Evolutionary conservation across 2,329 filamentous ascomycete genomes (phyloP), one percentile per base, ranked within the genome.

Genomic region (Teratosphaeria gauchensis): DNA sequence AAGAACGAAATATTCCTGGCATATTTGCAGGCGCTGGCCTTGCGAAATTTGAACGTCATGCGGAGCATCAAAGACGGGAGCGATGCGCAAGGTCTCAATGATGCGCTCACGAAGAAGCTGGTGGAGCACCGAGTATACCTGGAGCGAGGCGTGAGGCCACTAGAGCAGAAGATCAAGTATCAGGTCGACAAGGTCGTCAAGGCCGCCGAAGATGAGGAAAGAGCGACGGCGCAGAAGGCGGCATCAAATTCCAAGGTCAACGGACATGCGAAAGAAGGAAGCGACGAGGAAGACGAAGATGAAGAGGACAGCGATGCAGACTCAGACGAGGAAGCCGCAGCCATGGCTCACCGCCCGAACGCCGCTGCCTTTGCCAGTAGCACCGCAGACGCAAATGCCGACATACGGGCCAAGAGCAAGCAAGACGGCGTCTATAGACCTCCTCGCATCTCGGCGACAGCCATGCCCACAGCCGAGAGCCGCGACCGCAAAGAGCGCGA

Each of bases 1-100:
- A 99, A 99, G 77, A 97, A 95, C 75, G 94, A 99, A 72, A 82
- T 99, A n/a, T 85, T 99, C 19, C 85, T 99, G 46, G 92, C 92
- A 3, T 99, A 99, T 74, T 80, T 99, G 0, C 92, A 99, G 69
- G 95, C 96, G 68, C 84, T 97, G 3, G 89, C 94, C 52, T 74
- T 97, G 21, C 84, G 89, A 59, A 84, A 85, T 70, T 56, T 73
- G 61, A 69, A 67, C 53, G 69, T 73, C 14, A 71, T 74, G 3
- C 64, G 71, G 12, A 69, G 65, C 66, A 65, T 76, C 65, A 67
- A 73, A 64, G 66, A 72, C 2, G 67, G 68, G 21, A 58, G 62
- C 19, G 69, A 76, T 54, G 66, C 69, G 6, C 71, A 77, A 0
- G 61, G 68, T 8, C 74, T 86, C 0, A 80, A 85, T 53, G 82